Percentiles rank a stretch among this genome's conserved stretches.
These are phyloP conservation scores for Symbiodinium natans DNA, from an alignment of 73 alveolate genomes.

Conservation along the genomic window DNA sequence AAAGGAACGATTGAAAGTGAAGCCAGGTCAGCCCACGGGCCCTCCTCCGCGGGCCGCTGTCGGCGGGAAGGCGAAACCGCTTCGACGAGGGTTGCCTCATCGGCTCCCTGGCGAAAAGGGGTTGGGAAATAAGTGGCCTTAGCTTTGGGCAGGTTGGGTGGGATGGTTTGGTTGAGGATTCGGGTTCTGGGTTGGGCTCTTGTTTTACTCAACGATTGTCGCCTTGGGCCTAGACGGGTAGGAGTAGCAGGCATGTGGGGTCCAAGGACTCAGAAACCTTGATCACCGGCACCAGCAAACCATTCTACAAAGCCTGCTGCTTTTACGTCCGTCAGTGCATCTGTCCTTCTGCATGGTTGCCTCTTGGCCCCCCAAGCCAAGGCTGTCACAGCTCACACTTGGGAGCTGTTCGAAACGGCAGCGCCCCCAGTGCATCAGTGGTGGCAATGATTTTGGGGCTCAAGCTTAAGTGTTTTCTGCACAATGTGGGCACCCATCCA, in stretches of 20 bases:
- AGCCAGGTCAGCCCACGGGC: not conserved
- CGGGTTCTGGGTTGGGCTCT: too few species aligned
- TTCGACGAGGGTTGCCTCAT: conserved; percentile 7
- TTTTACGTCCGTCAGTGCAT: too few species aligned
- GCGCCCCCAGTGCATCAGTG: not conserved
- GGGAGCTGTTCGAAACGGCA: not conserved
- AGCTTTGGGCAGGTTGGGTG: not conserved
- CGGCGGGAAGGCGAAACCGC: not conserved
- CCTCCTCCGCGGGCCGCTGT: not conserved
- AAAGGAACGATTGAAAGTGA: too few species aligned
- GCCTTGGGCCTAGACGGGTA: too few species aligned
- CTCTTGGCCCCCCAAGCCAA: too few species aligned
- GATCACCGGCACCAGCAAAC: too few species aligned
- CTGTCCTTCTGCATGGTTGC: too few species aligned
- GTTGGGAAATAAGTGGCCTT: too few species aligned
- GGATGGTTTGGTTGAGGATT: not conserved
- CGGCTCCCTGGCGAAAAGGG: not conserved
- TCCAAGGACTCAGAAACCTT: not conserved
- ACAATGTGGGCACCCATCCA: too few species aligned
- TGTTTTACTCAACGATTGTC: too few species aligned
- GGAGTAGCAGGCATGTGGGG: not conserved
- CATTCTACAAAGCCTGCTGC: too few species aligned
- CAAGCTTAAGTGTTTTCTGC: too few species aligned
- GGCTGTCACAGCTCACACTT: not conserved
- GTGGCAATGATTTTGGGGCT: not conserved